These are phyloP conservation scores for Gossypium aridum DNA, from an alignment of 441 rosid species.

Conservation along the genomic window DNA sequence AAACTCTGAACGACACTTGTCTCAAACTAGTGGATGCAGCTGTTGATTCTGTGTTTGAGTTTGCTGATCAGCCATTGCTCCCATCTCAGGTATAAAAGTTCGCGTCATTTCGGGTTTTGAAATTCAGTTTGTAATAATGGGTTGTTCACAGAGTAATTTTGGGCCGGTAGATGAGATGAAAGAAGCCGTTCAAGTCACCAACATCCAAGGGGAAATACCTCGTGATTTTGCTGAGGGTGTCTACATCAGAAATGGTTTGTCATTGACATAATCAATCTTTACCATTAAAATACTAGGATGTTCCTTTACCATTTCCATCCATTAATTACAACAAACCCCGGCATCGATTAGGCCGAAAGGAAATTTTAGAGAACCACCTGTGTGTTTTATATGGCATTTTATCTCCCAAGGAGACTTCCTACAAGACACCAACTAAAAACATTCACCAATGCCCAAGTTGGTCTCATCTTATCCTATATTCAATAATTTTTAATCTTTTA, in stretches of 20 bases:
- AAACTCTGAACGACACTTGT: constrained; percentile 8
- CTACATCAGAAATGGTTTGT: constrained; percentile 28
- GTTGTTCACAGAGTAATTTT: constrained; percentile 19
- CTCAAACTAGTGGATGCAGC: constrained; percentile 23
- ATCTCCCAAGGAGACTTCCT: not conserved
- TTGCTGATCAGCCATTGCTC: constrained; percentile 30
- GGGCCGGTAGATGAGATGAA: constrained; percentile 24
- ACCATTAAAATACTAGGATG: not conserved
- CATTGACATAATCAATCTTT: not conserved
- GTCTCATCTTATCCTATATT: not conserved
- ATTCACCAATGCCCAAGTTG: not conserved
- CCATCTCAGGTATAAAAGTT: constrained; percentile 32
- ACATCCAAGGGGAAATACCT: constrained; percentile 22
- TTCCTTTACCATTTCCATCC: not conserved
- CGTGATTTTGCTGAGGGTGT: constrained; percentile 24
- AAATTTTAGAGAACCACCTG: too few relatives aligned
- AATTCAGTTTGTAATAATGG: too few relatives aligned
- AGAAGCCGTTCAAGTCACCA: constrained; percentile 14
- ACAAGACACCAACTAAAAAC: not conserved
- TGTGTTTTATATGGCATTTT: not conserved
- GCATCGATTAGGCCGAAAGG: not conserved
- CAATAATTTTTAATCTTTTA: not conserved
- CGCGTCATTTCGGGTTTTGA: too few relatives aligned
- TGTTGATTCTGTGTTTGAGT: constrained; percentile 31
- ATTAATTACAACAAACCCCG: not conserved